Evolutionary conservation across 2,329 filamentous ascomycete species (phyloP), one percentile per base, ranked within the genome.

Genomic region (Epichloe glyceriae): DNA sequence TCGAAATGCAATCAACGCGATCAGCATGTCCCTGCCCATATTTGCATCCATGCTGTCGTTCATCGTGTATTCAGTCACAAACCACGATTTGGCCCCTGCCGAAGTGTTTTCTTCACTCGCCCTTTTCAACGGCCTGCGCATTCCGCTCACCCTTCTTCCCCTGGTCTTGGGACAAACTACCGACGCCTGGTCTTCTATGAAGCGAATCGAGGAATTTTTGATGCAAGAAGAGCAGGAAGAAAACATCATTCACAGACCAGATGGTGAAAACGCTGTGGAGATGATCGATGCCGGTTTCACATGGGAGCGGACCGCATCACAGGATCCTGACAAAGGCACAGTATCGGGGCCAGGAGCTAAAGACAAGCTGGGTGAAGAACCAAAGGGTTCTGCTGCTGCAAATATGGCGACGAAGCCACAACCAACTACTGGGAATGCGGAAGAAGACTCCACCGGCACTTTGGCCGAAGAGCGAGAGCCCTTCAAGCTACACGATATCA

Each of bases 41-140:
- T 96, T 97, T 59, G 89, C 91, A 0, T 94, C 90, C 1, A 96
- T 97, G 88, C 67, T 97, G 40, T 81, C 91, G 0, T 97, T 97
- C 66, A 91, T 97, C 67, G 91, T 88, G 0, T 85, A 80, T 59
- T 83, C 80, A 1, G 67, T 83, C 38, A 76, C 81, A 1, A 73
- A 85, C 52, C 83, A 89, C 58, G 65, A 66, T 30, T 75, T 97
- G 17, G 73, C 79, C 1, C 83, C 93, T 0, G 88, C 89, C 0
- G 74, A 82, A 22, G 78, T 97, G 37, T 97, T 98, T 70, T 96
- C 91, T 0, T 97, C 91, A 0, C 75, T 97, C 14, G 91, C 91
- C 0, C 70, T 97, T 7, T 98, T 97, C 76, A 97, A 97, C 65
- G 83, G 86, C 5, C 75, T 98, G 42, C 82, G 93, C 41, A 80